Evolutionary conservation across 352 stramenopile species (phyloP), one percentile per base, ranked within the genome.

Genomic region (Elongisporangium senticosum): DNA sequence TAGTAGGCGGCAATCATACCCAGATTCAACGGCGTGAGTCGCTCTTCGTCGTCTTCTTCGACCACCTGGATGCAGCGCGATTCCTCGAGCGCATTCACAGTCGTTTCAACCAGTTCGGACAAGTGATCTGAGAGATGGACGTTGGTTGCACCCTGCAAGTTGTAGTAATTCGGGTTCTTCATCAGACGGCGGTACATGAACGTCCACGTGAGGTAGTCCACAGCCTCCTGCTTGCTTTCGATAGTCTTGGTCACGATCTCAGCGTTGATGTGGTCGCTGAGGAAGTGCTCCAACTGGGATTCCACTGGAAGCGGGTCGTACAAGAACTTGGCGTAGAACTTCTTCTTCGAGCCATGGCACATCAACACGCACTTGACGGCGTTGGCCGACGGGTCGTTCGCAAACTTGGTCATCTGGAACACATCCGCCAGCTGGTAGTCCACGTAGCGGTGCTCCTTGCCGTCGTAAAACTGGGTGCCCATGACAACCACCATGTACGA

Each of bases 101-200:
- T 96, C 28, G 86, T 94, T 75, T 99, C 98, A 26, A 99, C 94
- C 61, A 99, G 90, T 67, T 99, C 97, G 49, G 96, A 99, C 53
- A 99, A 77, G 64, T 99, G 96, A 68, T 99, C 97, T 51, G 93
- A 99, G 22, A 99, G 67, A 63, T 99, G 86, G 0, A 89, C 78
- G 13, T 89, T 90, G 6, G 83, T 93, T 13, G 79, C 93, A 17
- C 96, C 97, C 55, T 96, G 84, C 50, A 99, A 74, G 61, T 98
- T 97, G 86, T 99, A 99, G 74, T 99, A 99, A 59, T 99, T 99
- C 3, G 98, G 98, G 76, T 99, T 99, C 74, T 99, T 98, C 55
- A 96, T 88, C 28, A 99, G 73, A 8, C 98, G 92, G 5, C 97
- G 90, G 73, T 99, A 99, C 78, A 99, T 95, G 55, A 99, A 98